A percentile compares a stretch with the other conserved stretches of the same genome.
Evolutionary conservation across 1,284 basidiomycete genomes (phyloP).

Genomic region (Sporisorium reilianum): DNA sequence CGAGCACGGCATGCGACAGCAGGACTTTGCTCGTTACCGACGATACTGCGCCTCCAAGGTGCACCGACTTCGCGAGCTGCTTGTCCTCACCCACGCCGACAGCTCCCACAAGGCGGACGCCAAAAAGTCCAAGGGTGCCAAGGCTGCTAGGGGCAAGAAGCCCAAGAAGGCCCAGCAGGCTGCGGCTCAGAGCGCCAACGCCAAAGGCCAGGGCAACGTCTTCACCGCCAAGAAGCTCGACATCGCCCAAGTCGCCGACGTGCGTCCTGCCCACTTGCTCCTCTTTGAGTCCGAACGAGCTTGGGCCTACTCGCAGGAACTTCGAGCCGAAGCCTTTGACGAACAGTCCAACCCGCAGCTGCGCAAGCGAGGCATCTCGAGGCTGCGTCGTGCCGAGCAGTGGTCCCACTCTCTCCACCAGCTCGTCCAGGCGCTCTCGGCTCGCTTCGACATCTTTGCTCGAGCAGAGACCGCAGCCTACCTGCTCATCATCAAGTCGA

Average conservation of each 20-base stretch:
- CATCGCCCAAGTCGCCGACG: slow-evolving; percentile 52
- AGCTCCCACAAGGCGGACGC: slow-evolving; percentile 29
- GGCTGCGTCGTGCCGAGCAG: slow-evolving; percentile 85
- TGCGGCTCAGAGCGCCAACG: slow-evolving; percentile 56
- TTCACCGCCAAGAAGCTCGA: slow-evolving; percentile 74
- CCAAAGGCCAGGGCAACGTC: slow-evolving; percentile 81
- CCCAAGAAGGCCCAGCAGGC: slow-evolving; percentile 49
- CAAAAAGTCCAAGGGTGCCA: slow-evolving; percentile 38
- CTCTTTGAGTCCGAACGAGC: slow-evolving; percentile 90
- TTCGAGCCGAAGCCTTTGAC: slow-evolving; percentile 75
- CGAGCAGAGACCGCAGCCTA: slow-evolving; percentile 72
- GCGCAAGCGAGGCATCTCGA: slow-evolving; percentile 80
- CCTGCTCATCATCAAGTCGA: slow-evolving; percentile 75
- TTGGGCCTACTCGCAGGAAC: slow-evolving; percentile 89
- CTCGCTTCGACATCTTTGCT: slow-evolving; percentile 49
- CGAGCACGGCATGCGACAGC: slow-evolving; percentile 89
- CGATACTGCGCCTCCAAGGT: slow-evolving; percentile 89
- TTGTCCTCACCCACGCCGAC: slow-evolving; percentile 81
- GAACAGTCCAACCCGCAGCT: slow-evolving; percentile 74
- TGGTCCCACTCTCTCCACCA: slow-evolving; percentile 83
- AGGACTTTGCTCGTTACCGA: slow-evolving; percentile 87
- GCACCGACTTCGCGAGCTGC: slow-evolving; percentile 83
- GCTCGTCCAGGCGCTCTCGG: slow-evolving; percentile 76
- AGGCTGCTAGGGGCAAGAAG: slow-evolving; percentile 50
- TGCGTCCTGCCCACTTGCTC: slow-evolving; percentile 74